Evolutionary conservation across 768 basidiomycete genomes (phyloP), one percentile per base, ranked within the genome.

Genomic region (Russula compacta): DNA sequence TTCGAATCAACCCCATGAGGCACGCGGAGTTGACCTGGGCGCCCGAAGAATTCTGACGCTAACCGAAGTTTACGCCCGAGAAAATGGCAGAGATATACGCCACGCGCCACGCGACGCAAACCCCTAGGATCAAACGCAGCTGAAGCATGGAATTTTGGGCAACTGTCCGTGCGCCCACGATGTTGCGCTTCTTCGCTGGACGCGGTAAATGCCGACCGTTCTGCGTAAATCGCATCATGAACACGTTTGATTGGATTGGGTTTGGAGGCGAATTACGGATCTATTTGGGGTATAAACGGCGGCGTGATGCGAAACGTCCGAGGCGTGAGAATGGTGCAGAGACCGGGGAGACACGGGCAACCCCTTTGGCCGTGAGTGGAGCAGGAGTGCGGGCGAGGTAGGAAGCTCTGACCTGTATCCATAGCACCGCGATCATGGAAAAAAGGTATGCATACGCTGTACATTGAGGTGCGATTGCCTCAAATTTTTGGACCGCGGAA

Each of bases 191-290:
- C 24, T 62, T 53, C 39, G 39, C 24, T 40, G 39, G 21, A 58
- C 21, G 21, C 56, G 61, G 56, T 17, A 53, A 57, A 21, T 58
- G 44, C 61, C 60, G 60, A 52, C 32, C 15, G 29, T 49, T 36
- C 36, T 58, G 46, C 61, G 61, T 53, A 58, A 58, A 47, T 47
- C n/a, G 56, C 61, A 58, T 62, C 61, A 58, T 38, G 56, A 53
- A 62, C 51, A 62, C 56, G 49, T 61, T 56, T 56, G 55, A 56
- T 61, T 29, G 24, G 24, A 29, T 29, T 29, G 24, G 24, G 24
- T 29, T 51, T 42, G n/a, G 53, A 60, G 24, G 21, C 48, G 61
- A 52, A 40, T 12, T 29, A 52, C 21, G 50, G 46, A 53, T 58
- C 56, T 48, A 53, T 61, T 47, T 55, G 39, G 46, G 53, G 53